phyloP scores from a whole-genome alignment of 1,284 basidiomycete genomes.

The Tilletia indica region DNA sequence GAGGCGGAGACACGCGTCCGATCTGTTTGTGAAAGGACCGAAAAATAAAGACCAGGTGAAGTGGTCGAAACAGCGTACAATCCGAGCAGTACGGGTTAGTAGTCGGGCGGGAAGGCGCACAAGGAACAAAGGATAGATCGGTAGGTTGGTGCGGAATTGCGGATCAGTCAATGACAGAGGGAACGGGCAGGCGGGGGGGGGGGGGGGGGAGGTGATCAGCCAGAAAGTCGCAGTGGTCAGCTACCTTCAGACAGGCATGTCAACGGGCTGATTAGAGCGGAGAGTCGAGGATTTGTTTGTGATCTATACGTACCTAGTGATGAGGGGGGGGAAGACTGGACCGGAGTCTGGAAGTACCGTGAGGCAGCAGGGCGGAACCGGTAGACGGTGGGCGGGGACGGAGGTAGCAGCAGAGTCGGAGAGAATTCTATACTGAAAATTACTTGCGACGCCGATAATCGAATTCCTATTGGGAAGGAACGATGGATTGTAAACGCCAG shows the following conservation, averaged over 20 bases:
- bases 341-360: no score
- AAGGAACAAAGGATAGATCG: neutral
- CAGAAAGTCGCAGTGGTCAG: neutral
- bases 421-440: no score
- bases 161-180: neutral
- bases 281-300: neutral
- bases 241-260: constrained; percentile 8
- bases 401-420: no score
- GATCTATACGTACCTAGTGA: no score
- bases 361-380: no score
- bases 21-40: neutral
- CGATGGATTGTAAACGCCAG: no score
- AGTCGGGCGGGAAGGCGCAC: neutral
- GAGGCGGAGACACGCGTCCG: constrained; percentile 2
- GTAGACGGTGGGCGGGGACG: no score
- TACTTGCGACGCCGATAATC: no score
- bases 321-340: no score
- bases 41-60: neutral
- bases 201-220: neutral
- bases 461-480: no score
- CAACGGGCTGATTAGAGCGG: constrained; percentile 7
- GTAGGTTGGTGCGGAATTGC: no score
- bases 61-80: neutral
- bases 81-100: neutral
- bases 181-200: neutral